These are phyloP conservation scores for Triangularia setosa DNA, from an alignment of 2,329 filamentous ascomycete species.

Conservation along the genomic window DNA sequence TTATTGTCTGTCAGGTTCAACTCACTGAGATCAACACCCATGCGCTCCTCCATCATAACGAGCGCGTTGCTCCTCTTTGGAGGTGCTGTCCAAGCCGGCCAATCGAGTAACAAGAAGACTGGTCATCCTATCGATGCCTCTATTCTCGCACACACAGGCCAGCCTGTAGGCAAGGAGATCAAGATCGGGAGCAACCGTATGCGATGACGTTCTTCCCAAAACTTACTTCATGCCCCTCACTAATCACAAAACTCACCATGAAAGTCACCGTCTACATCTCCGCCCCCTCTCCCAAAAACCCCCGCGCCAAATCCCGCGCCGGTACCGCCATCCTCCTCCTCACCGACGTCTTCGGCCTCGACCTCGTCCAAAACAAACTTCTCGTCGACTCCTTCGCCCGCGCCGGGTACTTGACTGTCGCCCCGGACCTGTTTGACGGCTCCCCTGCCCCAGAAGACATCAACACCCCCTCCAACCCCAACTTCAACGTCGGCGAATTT, in stretches of 20 bases:
- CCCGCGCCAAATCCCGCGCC: slow-evolving; percentile 9
- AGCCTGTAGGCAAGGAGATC: slow-evolving; percentile 20
- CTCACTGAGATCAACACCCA: neutral
- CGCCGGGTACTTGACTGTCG: slow-evolving; percentile 61
- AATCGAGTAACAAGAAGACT: neutral
- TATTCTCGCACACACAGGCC: slow-evolving; percentile 22
- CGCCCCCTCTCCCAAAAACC: slow-evolving; percentile 11
- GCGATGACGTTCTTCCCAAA: neutral
- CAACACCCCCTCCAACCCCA: slow-evolving; percentile 29
- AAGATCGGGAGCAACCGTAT: slow-evolving; percentile 19
- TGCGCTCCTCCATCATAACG: slow-evolving; percentile 11
- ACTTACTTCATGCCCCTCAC: too few relatives aligned
- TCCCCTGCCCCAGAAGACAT: slow-evolving; percentile 44
- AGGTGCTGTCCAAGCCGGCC: slow-evolving; percentile 1
- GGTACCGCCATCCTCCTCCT: slow-evolving; percentile 26
- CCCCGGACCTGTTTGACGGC: slow-evolving; percentile 64
- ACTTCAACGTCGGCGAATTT: slow-evolving; percentile 41
- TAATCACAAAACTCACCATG: too few relatives aligned
- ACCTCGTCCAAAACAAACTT: slow-evolving; percentile 28
- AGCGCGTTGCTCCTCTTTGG: slow-evolving; percentile 9
- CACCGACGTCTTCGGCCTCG: slow-evolving; percentile 30
- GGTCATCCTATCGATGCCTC: slow-evolving; percentile 10
- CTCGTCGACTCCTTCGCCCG: slow-evolving; percentile 64
- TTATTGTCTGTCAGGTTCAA: neutral
- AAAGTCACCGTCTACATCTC: slow-evolving; percentile 28